phyloP scores from a whole-genome alignment of 129 eudicot genomes.

The Glebionis coronaria region DNA sequence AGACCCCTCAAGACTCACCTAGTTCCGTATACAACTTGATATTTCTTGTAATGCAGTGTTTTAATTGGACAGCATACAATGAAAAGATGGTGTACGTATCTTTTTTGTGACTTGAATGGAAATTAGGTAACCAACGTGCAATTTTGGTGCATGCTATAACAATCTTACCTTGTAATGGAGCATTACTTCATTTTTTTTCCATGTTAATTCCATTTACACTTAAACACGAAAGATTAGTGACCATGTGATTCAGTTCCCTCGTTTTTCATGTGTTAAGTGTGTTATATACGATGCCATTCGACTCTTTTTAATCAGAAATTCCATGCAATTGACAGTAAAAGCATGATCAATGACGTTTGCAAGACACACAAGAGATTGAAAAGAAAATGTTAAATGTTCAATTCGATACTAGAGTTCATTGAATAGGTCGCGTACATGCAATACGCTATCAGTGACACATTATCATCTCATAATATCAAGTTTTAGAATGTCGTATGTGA shows the following conservation, averaged over 20 bases:
- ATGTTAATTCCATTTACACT: not conserved
- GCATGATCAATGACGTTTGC: not conserved
- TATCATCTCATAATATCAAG: too few species aligned
- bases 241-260: slow-evolving; percentile 3
- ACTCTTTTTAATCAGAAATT: not conserved
- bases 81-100: slow-evolving; percentile 8
- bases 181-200: not conserved
- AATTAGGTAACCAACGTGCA: slow-evolving; percentile 17
- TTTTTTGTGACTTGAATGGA: slow-evolving; percentile 5
- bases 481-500: too few species aligned
- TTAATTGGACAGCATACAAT: not conserved
- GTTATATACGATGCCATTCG: not conserved
- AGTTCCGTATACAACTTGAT: slow-evolving; percentile 7
- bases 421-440: too few species aligned
- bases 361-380: not conserved
- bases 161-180: slow-evolving; percentile 2
- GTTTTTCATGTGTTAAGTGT: slow-evolving; percentile 9
- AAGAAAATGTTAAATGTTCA: not conserved
- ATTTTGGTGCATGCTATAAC: slow-evolving; percentile 12
- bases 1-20: too few species aligned
- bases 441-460: too few species aligned
- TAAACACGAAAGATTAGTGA: not conserved
- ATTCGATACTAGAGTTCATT: too few species aligned
- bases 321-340: not conserved
- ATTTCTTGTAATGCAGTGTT: not conserved